Evolutionary conservation across 306 rosid species (phyloP).

Genomic region (Castanea crenata): DNA sequence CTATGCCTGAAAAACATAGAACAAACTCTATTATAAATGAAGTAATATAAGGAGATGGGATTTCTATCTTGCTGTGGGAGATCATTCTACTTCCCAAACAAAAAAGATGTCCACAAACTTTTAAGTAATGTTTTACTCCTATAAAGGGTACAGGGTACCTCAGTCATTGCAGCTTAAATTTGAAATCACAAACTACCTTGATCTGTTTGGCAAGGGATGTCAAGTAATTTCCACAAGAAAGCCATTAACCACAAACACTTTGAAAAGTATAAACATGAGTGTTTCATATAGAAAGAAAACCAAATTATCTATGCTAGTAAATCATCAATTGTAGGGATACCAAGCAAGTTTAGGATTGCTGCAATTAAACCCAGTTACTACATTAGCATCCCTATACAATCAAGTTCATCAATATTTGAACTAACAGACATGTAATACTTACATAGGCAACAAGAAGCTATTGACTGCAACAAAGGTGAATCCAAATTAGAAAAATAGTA

Average conservation of each 20-base stretch:
- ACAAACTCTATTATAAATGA: background rate
- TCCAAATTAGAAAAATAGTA: slow-evolving; percentile 69
- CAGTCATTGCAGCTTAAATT: background rate
- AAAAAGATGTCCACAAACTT: background rate
- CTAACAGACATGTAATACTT: slow-evolving; percentile 31
- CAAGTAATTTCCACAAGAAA: background rate
- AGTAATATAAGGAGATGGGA: background rate
- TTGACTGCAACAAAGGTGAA: slow-evolving; percentile 50
- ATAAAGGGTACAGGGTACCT: background rate
- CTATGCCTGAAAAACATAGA: no score
- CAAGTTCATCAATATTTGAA: slow-evolving; percentile 11
- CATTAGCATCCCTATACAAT: background rate
- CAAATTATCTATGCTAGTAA: background rate
- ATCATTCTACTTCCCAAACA: background rate
- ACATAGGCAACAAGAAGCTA: slow-evolving; percentile 78
- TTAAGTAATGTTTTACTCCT: background rate
- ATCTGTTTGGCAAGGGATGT: background rate
- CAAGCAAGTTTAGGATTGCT: slow-evolving; percentile 1
- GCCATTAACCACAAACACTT: background rate
- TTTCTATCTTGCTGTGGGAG: background rate
- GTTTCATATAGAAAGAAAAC: background rate
- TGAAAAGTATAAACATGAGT: background rate
- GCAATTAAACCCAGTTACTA: background rate
- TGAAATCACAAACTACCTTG: background rate
- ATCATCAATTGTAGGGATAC: background rate